Evolutionary conservation across 2,329 filamentous ascomycete genomes (phyloP), one percentile per base, ranked within the genome.

Genomic region (Cladosporium halotolerans): DNA sequence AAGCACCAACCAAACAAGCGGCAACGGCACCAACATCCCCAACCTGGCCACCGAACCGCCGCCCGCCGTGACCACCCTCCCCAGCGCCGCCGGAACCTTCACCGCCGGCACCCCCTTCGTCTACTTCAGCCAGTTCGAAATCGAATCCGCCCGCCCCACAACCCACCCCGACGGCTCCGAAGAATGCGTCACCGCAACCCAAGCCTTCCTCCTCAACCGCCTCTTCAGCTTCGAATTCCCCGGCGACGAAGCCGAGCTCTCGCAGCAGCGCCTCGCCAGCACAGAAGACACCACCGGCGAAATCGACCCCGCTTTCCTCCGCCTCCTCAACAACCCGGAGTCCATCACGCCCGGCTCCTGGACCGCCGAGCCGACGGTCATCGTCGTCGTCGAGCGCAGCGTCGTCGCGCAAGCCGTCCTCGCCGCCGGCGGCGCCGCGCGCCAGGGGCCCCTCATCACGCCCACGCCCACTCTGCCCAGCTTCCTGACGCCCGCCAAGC

Each of bases 51-150:
- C 59, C 14, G 58, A 61, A 6, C 67, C 66, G 9, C 58, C 65
- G 3, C 60, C 63, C 9, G 62, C 66, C 5, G 58, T 61, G 8
- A 56, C 63, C 18, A 66, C 63, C 2, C 50, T 67, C 13, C 44
- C 55, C 8, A 58, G 60, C 34, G 54, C 56, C 16, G 53, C 43
- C 16, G 57, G 55, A 9, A 62, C 59, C 9, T 61, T 59, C 45
- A 54, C 60, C 9, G 57, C 64, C 60, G 42, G 64, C 13, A 73
- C 72, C 1, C 70, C 73, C 1, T 72, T 74, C 43, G 67, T 74
- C 6, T 70, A 72, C 55, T 73, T 75, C 57, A 70, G 68, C 14
- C 62, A 63, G 4, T 75, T 74, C 54, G 71, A 75, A 53, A 63
- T 75, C n/a, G 68, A 71, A 46, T 66, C 55, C 28, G 63, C 63